These are phyloP conservation scores for Tolypocladium tundrense DNA, from an alignment of 2,329 filamentous ascomycete genomes.

Conservation along the genomic window DNA sequence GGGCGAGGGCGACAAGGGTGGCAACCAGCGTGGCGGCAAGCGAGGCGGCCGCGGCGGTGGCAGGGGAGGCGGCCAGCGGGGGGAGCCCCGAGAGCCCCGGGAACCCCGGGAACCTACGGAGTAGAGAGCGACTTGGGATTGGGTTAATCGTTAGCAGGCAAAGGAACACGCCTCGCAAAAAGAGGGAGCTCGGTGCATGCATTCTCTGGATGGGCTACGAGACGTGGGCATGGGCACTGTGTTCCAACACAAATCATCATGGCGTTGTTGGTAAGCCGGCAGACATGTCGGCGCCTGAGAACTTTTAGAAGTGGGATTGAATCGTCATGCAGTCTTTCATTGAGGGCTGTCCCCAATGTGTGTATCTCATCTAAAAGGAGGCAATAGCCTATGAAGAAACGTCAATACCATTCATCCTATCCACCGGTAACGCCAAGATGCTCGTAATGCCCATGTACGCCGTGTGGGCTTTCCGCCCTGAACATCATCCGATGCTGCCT, in stretches of 20 bases:
- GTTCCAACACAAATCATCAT: conserved; percentile 22
- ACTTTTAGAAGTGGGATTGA: conserved; percentile 23
- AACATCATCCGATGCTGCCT: conserved; percentile 22
- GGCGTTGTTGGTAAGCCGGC: conserved; percentile 27
- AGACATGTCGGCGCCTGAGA: conserved; percentile 18
- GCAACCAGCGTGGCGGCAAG: conserved; percentile 38
- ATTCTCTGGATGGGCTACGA: conserved; percentile 12
- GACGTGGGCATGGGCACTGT: conserved; percentile 19
- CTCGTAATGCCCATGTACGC: conserved; percentile 25
- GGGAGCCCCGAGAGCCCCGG: conserved; percentile 35
- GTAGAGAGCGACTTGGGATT: conserved; percentile 12
- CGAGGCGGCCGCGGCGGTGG: conserved; percentile 41
- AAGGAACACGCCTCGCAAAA: not conserved
- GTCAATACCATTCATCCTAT: conserved; percentile 22
- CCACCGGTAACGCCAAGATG: conserved; percentile 29
- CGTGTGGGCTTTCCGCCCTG: conserved; percentile 12
- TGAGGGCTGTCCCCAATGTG: not conserved
- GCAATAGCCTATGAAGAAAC: conserved; percentile 13
- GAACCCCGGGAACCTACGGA: conserved; percentile 23
- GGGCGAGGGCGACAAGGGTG: conserved; percentile 30
- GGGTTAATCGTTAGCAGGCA: not conserved
- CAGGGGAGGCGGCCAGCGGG: conserved; percentile 39
- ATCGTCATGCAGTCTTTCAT: conserved; percentile 14
- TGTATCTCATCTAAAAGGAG: conserved; percentile 3
- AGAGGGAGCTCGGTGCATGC: conserved; percentile 4